phyloP scores from a whole-genome alignment of 805 yeast species.

The Starmerella vaccinii region DNA sequence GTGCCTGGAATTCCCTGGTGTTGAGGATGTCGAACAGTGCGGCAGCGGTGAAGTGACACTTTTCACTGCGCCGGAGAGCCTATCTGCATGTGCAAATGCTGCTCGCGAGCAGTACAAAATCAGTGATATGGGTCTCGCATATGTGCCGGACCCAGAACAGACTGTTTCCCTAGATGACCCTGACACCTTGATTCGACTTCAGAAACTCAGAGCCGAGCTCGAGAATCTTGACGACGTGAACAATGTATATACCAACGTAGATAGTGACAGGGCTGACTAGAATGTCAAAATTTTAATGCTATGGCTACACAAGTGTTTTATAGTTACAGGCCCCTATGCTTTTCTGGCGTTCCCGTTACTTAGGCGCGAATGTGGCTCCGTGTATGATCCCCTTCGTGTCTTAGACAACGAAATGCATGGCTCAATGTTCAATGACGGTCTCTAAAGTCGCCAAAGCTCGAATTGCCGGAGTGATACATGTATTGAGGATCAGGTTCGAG shows the following conservation, averaged over 20 bases:
- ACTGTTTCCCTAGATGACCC: slow-evolving; percentile 46
- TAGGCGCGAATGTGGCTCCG: too few species aligned
- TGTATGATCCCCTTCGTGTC: too few species aligned
- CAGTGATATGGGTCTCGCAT: slow-evolving; percentile 62
- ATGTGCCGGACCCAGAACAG: slow-evolving; percentile 53
- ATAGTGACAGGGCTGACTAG: background rate
- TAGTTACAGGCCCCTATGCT: too few species aligned
- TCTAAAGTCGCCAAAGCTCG: background rate
- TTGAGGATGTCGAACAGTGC: slow-evolving; percentile 38
- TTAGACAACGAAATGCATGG: too few species aligned
- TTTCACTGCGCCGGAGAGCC: slow-evolving; percentile 52
- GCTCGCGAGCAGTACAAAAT: slow-evolving; percentile 50
- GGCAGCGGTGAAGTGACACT: slow-evolving; percentile 38
- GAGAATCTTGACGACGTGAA: slow-evolving; percentile 81
- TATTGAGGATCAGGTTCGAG: background rate
- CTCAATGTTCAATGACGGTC: too few species aligned
- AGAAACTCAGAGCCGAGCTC: slow-evolving; percentile 48
- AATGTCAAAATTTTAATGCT: background rate
- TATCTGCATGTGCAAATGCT: slow-evolving; percentile 50
- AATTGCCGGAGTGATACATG: background rate
- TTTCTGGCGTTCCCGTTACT: too few species aligned
- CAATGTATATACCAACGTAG: slow-evolving; percentile 57
- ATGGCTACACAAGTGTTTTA: background rate
- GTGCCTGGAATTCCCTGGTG: slow-evolving; percentile 59
- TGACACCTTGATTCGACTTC: slow-evolving; percentile 43